A percentile compares a stretch with the other conserved stretches of the same genome.
phyloP scores from a whole-genome alignment of 2,329 filamentous ascomycete species.

The Colletotrichum magnum region DNA sequence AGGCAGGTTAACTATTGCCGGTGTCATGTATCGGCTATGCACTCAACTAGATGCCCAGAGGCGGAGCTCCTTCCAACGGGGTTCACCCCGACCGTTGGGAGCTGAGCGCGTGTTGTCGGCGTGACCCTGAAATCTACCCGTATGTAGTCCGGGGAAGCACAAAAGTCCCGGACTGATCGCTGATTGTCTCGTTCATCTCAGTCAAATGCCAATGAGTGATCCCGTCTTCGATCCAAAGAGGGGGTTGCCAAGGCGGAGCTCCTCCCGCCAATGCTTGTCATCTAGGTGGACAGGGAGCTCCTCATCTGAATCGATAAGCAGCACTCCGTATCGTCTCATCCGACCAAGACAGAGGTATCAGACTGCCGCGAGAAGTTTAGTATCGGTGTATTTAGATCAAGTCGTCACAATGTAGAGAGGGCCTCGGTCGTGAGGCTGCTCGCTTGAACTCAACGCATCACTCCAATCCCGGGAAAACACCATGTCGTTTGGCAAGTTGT shows the following conservation, averaged over 20 bases:
- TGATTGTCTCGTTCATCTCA: too few relatives aligned
- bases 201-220: too few relatives aligned
- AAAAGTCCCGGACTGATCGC: too few relatives aligned
- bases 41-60: background rate
- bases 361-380: background rate
- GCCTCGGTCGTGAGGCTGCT: too few relatives aligned
- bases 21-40: background rate
- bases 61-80: background rate
- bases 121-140: too few relatives aligned
- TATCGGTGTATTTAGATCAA: background rate
- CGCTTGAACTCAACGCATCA: background rate
- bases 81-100: background rate
- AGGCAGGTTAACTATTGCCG: too few relatives aligned
- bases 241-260: slow-evolving; percentile 2
- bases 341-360: too few relatives aligned
- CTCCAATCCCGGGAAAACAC: slow-evolving; percentile 5
- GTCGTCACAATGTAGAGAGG: background rate
- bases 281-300: background rate
- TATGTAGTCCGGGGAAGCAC: too few relatives aligned
- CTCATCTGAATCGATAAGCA: background rate
- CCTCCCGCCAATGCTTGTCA: background rate
- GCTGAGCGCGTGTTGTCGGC: too few relatives aligned
- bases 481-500: slow-evolving; percentile 26
- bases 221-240: too few relatives aligned
- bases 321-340: background rate